phyloP scores from a whole-genome alignment of 768 basidiomycete genomes.

The Amanita exitialis region DNA sequence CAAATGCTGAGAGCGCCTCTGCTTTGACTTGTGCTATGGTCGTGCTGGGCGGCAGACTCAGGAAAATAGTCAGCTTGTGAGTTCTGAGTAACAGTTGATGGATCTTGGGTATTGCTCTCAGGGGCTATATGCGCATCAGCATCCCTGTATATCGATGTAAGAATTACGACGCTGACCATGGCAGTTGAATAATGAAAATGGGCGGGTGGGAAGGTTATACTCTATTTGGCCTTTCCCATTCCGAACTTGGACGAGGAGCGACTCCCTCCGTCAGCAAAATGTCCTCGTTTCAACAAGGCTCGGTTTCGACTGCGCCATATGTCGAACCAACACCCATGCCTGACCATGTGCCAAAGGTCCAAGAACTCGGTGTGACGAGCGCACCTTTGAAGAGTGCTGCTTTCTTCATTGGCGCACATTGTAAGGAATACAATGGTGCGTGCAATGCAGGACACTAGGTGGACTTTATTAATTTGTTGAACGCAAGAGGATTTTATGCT shows the following conservation, averaged over 20 bases:
- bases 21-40: conserved; percentile 51
- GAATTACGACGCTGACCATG: not conserved
- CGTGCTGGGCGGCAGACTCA: conserved; percentile 42
- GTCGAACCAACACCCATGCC: conserved; percentile 62
- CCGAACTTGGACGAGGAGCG: not conserved
- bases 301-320: conserved; percentile 38
- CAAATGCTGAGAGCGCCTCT: conserved; percentile 53
- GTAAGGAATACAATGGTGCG: conserved; percentile 95
- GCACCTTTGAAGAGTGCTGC: conserved; percentile 93
- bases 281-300: conserved; percentile 42
- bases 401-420: conserved; percentile 94
- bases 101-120: conserved; percentile 45
- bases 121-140: conserved; percentile 24
- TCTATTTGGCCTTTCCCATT: not conserved
- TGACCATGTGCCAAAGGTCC: conserved; percentile 58
- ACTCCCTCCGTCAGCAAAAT: conserved; percentile 23
- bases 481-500: conserved; percentile 57
- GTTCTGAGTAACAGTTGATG: conserved; percentile 66
- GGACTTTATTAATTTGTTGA: not conserved
- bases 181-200: not conserved
- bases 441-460: not conserved
- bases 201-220: not conserved
- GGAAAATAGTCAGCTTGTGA: conserved; percentile 58
- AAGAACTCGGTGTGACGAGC: conserved; percentile 83
- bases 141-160: not conserved